These are phyloP conservation scores for Colletotrichum sojae DNA, from an alignment of 2,329 filamentous ascomycete species.

Conservation along the genomic window DNA sequence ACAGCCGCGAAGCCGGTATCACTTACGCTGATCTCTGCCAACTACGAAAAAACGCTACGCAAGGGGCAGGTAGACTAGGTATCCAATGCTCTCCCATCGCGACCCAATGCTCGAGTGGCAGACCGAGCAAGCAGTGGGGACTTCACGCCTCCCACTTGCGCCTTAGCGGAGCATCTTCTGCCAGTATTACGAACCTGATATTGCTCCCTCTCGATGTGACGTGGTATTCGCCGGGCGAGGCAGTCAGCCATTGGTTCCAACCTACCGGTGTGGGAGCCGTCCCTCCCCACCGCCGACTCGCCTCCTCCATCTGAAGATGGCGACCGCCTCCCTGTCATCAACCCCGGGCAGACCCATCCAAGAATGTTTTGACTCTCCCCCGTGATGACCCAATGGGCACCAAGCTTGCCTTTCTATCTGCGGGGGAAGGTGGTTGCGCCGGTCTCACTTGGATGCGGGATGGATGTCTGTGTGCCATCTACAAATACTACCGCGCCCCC, in stretches of 20 bases:
- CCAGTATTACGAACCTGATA: neutral
- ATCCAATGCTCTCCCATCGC: too few species aligned
- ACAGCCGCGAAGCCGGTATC: constrained; percentile 6
- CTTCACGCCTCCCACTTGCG: too few species aligned
- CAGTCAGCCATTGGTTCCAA: neutral
- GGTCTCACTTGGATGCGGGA: constrained; percentile 11
- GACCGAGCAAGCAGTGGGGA: too few species aligned
- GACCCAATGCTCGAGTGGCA: too few species aligned
- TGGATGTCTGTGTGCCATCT: constrained; percentile 22
- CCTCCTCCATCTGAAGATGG: constrained; percentile 14
- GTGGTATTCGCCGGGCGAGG: neutral
- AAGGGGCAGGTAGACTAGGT: neutral
- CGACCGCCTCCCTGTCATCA: constrained; percentile 5
- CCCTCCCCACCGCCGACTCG: constrained; percentile 10
- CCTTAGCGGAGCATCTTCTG: too few species aligned
- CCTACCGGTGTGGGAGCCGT: neutral
- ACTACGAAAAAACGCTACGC: neutral
- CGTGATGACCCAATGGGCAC: constrained; percentile 15
- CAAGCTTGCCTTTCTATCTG: neutral
- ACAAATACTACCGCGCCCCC: constrained; percentile 27
- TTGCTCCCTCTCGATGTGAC: neutral
- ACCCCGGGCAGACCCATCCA: constrained; percentile 25
- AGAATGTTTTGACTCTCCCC: constrained; percentile 24
- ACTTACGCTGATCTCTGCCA: constrained; percentile 7
- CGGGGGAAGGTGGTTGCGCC: constrained; percentile 32